Evolutionary conservation across 148 eudicot genomes (phyloP), one percentile per base, ranked within the genome.

Genomic region (Euryodendron excelsum): DNA sequence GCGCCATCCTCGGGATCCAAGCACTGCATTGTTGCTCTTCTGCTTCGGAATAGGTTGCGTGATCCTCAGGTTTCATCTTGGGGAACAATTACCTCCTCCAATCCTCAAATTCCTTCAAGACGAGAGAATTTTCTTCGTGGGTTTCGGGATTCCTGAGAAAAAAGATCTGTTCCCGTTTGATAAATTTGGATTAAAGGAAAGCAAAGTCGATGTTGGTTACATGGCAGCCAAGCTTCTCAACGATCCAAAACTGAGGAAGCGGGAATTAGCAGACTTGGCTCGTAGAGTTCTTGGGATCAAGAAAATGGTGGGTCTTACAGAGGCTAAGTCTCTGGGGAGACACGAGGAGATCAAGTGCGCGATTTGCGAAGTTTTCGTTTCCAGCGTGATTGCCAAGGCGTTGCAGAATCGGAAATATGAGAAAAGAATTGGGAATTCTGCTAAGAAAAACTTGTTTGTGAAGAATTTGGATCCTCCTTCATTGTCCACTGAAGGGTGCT

Each of bases 11-110:
- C 82, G 86, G 18, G 80, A 86, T 33, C 84, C 80, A 34, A 65
- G 15, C 21, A 72, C 67, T 33, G 52, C 73, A 0, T 30, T 86
- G 28, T 3, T 86, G 55, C 74, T 86, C 13, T n/a, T 86, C 52
- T 83, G 84, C 41, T 75, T 86, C 17, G 88, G 88, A 0, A 56
- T 72, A 11, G 88, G 88, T 20, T 86, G 88, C 41, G 75, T 86
- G 45, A 79, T 86, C 63, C 80, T 86, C 45, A 73, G 78, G 30
- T 76, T 86, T 17, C 60, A 33, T 20, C 39, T 73, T 21, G 82
- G 84, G 25, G 80, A 83, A 18, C 20, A 61, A 3, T 34, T 86
- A 50, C 82, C 86, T 4, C 73, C 63, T 28, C 14, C 82, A 9
- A 75, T 83, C 60, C 48, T 48, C 63, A 81, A 64, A 5, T 86